phyloP scores from a whole-genome alignment of 768 basidiomycete genomes.

The Crucibulum laeve region DNA sequence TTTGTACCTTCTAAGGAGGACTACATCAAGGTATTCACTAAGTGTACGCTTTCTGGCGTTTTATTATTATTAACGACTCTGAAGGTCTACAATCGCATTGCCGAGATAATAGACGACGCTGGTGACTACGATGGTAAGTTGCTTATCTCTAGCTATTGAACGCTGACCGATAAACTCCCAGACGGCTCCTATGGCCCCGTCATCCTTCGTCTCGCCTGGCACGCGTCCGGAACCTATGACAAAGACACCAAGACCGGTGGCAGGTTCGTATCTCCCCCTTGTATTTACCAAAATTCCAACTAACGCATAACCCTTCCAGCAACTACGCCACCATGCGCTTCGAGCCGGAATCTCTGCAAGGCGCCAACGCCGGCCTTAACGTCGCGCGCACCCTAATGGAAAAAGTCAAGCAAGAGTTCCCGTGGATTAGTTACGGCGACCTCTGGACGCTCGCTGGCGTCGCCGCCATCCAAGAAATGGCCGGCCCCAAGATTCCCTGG shows the following conservation, averaged over 20 bases:
- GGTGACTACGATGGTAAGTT: constrained; percentile 82
- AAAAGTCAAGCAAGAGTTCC: constrained; percentile 79
- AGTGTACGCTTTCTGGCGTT: constrained; percentile 1
- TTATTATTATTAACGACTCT: not conserved
- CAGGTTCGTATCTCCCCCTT: constrained; percentile 44
- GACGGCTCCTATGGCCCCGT: constrained; percentile 90
- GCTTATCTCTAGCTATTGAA: not conserved
- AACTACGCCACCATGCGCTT: constrained; percentile 99
- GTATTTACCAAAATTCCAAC: constrained; percentile 3
- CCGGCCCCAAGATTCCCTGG: constrained; percentile 92
- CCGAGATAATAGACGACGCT: constrained; percentile 69
- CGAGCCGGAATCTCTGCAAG: constrained; percentile 80
- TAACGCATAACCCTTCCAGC: constrained; percentile 31
- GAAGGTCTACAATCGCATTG: constrained; percentile 89
- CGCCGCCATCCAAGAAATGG: constrained; percentile 88
- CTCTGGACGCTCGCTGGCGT: constrained; percentile 97
- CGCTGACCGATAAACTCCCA: constrained; percentile 22
- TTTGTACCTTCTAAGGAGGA: constrained; percentile 79
- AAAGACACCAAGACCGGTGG: constrained; percentile 73
- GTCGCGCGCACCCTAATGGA: constrained; percentile 83
- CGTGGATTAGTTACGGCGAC: constrained; percentile 95
- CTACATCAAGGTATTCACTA: constrained; percentile 71
- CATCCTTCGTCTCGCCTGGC: constrained; percentile 89
- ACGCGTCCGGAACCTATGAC: constrained; percentile 90
- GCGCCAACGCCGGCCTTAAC: constrained; percentile 79